Evolutionary conservation across 108 stramenopile species (phyloP), one percentile per base, ranked within the genome.

Genomic region (Cyclotella baltica): DNA sequence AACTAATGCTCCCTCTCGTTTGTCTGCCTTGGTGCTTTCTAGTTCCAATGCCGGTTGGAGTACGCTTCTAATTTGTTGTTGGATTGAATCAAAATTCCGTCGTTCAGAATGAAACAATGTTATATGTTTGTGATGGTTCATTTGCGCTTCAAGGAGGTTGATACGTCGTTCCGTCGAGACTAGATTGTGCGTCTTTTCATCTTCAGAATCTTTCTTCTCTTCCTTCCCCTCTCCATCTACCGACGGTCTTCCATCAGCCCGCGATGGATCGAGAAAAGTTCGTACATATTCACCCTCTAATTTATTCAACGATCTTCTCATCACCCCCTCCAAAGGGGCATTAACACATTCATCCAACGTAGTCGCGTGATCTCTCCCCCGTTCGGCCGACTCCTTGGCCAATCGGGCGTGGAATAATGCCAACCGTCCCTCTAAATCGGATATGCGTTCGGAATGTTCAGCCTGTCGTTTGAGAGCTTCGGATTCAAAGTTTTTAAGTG

Each of bases 1-100:
- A 19, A 89, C 74, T 53, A 89, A 62, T 15, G 86, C 83, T 27
- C 83, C 88, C 62, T 89, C 85, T 33, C 87, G 76, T 73, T 89
- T 87, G 59, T 87, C 76, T 3, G 79, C 85, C 67, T 86, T 89
- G 63, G 76, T 72, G 43, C 64, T 72, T 78, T 89, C 89, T 43
- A 86, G 77, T 22, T 58, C 71, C 18, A 89, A 40, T 35, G 74
- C 67, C 9, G 87, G 84, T 20, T 76, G 67, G 25, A 82, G 70
- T 29, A 52, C 67, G 4, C 67, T 37, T 33, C 64, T 30, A 29
- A 36, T 62, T 34, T 61, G 33, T 56, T 75, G 52, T 25, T 66
- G 61, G 9, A 82, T 71, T 20, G 62, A 48, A 62, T 82, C 81
- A 20, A 75, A 70, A 38, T 70, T 52, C 19, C 52, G 30, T n/a